phyloP scores from a whole-genome alignment of 805 yeast genomes.

The Blastobotrys terrestris region DNA sequence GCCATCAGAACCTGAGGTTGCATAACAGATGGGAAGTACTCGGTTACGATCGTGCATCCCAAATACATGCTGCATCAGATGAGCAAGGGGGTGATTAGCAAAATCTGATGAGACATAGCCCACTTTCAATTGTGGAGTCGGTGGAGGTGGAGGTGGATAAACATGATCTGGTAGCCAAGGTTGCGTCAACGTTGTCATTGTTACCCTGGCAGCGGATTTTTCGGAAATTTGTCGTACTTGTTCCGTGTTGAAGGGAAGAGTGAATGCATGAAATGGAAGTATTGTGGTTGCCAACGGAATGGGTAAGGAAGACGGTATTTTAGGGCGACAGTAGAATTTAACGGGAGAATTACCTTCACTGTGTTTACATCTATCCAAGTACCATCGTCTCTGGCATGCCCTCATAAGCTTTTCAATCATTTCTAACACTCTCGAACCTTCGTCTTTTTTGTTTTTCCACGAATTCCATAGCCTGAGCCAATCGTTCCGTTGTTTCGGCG shows the following conservation, averaged over 20 bases:
- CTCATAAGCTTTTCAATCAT: constrained; percentile 23
- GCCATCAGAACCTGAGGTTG: constrained; percentile 26
- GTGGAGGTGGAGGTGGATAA: constrained; percentile 28
- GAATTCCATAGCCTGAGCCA: constrained; percentile 7
- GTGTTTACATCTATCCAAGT: constrained; percentile 16
- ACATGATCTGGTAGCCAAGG: constrained; percentile 27
- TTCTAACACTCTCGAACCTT: constrained; percentile 24
- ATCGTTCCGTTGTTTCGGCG: constrained; percentile 14
- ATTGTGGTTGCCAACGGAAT: constrained; percentile 27
- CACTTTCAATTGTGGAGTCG: constrained; percentile 18
- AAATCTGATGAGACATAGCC: constrained; percentile 32
- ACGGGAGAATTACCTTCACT: not conserved
- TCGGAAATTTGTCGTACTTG: constrained; percentile 26
- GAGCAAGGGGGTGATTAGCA: constrained; percentile 30
- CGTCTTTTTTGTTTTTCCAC: constrained; percentile 16
- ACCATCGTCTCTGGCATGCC: constrained; percentile 23
- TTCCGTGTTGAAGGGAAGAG: constrained; percentile 23
- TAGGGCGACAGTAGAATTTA: constrained; percentile 18
- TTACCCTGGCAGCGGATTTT: constrained; percentile 23
- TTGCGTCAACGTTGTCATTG: constrained; percentile 21
- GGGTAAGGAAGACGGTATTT: constrained; percentile 22
- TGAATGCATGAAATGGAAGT: constrained; percentile 31
- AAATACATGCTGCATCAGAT: constrained; percentile 31
- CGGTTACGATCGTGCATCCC: constrained; percentile 25
- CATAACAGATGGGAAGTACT: constrained; percentile 26